phyloP scores from a whole-genome alignment of 306 rosid genomes.

The Pachyrhizus erosus region DNA sequence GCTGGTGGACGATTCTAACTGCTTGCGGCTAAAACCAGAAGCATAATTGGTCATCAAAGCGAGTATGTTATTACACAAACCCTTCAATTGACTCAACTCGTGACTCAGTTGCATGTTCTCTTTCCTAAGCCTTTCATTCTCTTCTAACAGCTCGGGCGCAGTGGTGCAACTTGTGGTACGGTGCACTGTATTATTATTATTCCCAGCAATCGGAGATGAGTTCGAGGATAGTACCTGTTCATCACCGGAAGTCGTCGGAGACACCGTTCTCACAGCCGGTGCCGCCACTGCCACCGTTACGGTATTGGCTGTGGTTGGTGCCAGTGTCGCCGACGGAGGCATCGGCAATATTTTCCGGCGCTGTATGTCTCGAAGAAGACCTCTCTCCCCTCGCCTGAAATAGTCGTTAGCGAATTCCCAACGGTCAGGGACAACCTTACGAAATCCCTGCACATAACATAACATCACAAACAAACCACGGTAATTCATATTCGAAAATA shows the following conservation, averaged over 20 bases:
- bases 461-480: not conserved
- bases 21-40: slow-evolving; percentile 59
- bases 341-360: slow-evolving; percentile 72
- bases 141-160: slow-evolving; percentile 74
- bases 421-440: slow-evolving; percentile 95
- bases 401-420: slow-evolving; percentile 95
- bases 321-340: not conserved
- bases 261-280: slow-evolving; percentile 35
- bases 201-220: slow-evolving; percentile 65
- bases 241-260: slow-evolving; percentile 85
- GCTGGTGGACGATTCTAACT: slow-evolving; percentile 50
- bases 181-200: slow-evolving; percentile 43
- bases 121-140: slow-evolving; percentile 83
- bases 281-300: slow-evolving; percentile 54
- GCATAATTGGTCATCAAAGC: slow-evolving; percentile 79
- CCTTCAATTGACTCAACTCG: slow-evolving; percentile 82
- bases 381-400: slow-evolving; percentile 80
- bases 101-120: slow-evolving; percentile 80
- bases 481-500: not conserved
- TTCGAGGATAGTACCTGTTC: slow-evolving; percentile 91
- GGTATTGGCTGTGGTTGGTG: slow-evolving; percentile 28
- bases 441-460: slow-evolving; percentile 71
- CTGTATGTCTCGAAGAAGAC: slow-evolving; percentile 83
- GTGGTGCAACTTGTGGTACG: slow-evolving; percentile 69
- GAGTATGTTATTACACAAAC: slow-evolving; percentile 74